phyloP scores from a whole-genome alignment of 345 rosid genomes.

The Chamaenerion angustifolium region DNA sequence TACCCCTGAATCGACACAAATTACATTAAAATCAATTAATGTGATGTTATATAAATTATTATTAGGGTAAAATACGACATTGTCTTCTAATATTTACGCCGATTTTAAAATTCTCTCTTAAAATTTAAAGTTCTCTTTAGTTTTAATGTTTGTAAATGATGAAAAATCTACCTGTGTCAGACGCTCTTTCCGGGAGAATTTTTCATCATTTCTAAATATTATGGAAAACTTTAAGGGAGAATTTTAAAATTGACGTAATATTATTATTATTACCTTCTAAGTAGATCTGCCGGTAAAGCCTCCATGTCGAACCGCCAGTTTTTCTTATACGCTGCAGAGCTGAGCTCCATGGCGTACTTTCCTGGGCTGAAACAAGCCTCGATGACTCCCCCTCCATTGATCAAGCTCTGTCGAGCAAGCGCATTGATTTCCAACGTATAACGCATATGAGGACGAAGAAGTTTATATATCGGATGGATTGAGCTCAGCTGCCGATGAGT shows the following conservation, averaged over 20 bases:
- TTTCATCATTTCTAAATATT: too few relatives aligned
- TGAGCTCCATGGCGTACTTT: constrained; percentile 68
- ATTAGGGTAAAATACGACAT: too few relatives aligned
- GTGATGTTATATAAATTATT: too few relatives aligned
- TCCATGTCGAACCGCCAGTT: constrained; percentile 85
- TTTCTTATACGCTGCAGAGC: constrained; percentile 79
- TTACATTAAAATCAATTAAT: background rate
- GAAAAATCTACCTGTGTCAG: too few relatives aligned
- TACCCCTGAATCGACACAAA: constrained; percentile 35
- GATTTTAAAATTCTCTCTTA: too few relatives aligned
- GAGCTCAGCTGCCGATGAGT: constrained; percentile 76
- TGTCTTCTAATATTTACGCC: too few relatives aligned
- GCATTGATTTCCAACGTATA: constrained; percentile 87
- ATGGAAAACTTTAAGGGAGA: too few relatives aligned
- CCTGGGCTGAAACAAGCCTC: constrained; percentile 81
- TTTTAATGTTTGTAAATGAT: too few relatives aligned
- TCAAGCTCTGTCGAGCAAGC: constrained; percentile 73
- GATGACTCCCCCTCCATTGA: constrained; percentile 86
- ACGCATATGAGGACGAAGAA: constrained; percentile 86
- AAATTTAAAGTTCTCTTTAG: too few relatives aligned
- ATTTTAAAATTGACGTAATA: background rate
- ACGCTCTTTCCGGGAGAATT: too few relatives aligned
- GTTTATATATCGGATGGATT: constrained; percentile 76
- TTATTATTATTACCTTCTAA: constrained; percentile 38
- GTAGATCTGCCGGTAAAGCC: constrained; percentile 89